phyloP scores from a whole-genome alignment of 2,329 filamentous ascomycete genomes.

The Epichloe aotearoae region DNA sequence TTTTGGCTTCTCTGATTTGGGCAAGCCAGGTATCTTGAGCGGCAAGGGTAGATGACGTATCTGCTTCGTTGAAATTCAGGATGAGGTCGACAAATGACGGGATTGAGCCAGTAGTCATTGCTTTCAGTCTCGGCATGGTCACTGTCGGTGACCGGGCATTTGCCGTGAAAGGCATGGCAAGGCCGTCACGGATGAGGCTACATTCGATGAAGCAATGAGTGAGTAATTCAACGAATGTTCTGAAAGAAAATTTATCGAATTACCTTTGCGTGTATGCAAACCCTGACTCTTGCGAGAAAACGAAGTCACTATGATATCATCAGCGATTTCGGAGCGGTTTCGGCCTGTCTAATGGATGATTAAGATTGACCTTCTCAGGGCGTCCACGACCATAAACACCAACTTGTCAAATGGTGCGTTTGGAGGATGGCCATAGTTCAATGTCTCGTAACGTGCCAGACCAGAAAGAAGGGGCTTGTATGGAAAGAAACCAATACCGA shows the following conservation, averaged over 20 bases:
- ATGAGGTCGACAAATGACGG: conserved; percentile 96
- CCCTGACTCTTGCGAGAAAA: conserved; percentile 67
- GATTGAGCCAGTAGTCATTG: conserved; percentile 94
- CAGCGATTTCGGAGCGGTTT: not conserved
- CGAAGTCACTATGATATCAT: conserved; percentile 60
- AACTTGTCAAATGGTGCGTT: conserved; percentile 71
- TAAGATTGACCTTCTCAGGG: conserved; percentile 58
- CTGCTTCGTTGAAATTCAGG: conserved; percentile 88
- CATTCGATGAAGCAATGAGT: conserved; percentile 5
- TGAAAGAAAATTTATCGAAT: conserved; percentile 8
- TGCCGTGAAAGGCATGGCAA: conserved; percentile 84
- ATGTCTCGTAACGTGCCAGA: conserved; percentile 53
- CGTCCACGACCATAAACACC: conserved; percentile 97
- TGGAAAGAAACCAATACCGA: conserved; percentile 89
- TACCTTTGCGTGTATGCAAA: conserved; percentile 85
- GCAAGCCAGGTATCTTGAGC: conserved; percentile 92
- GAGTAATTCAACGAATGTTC: not conserved
- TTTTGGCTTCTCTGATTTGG: conserved; percentile 64
- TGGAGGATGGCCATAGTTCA: conserved; percentile 42
- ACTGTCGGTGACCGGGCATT: conserved; percentile 95
- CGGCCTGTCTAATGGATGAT: not conserved
- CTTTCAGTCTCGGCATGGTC: conserved; percentile 95
- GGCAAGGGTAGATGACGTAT: conserved; percentile 77
- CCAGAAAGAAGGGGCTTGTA: conserved; percentile 92
- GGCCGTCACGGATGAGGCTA: conserved; percentile 72